Evolutionary conservation across 2,329 filamentous ascomycete genomes (phyloP).

Genomic region (Tetracladium maxilliforme): DNA sequence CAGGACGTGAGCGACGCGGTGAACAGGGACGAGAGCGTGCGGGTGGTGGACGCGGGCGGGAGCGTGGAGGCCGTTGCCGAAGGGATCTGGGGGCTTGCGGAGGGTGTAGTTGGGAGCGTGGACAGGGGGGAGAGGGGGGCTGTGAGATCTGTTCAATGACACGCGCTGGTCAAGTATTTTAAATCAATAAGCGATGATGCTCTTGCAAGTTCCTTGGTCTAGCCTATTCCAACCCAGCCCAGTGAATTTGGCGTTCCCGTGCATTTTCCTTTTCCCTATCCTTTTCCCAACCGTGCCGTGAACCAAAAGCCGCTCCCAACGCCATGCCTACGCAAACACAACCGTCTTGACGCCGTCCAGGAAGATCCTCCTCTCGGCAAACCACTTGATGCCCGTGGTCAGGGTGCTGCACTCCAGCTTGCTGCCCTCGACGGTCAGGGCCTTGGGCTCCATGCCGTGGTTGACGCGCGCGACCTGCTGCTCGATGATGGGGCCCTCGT

Average conservation of each 20-base stretch:
- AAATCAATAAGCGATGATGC: too few species aligned
- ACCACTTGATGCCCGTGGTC: conserved; percentile 72
- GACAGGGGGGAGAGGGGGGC: too few species aligned
- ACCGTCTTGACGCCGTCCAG: conserved; percentile 70
- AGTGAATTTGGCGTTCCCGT: too few species aligned
- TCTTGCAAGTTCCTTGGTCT: too few species aligned
- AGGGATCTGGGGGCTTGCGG: conserved; percentile 43
- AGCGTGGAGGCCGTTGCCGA: conserved; percentile 40
- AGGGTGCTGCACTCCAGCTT: conserved; percentile 76
- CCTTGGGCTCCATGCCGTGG: conserved; percentile 62
- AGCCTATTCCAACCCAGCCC: too few species aligned
- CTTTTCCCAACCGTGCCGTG: too few species aligned
- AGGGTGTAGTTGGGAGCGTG: too few species aligned
- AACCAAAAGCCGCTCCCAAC: too few species aligned
- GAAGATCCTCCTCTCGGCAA: conserved; percentile 64
- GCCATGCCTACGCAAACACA: too few species aligned
- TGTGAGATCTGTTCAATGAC: too few species aligned
- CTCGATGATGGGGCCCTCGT: conserved; percentile 82
- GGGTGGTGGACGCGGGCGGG: conserved; percentile 37
- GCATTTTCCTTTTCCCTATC: too few species aligned
- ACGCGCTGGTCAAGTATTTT: too few species aligned
- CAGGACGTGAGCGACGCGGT: conserved; percentile 23
- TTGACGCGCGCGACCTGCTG: conserved; percentile 66
- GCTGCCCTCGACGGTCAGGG: conserved; percentile 64
- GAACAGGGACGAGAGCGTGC: conserved; percentile 35